Evolutionary conservation across 306 rosid species (phyloP).

Genomic region (Castanea crenata): DNA sequence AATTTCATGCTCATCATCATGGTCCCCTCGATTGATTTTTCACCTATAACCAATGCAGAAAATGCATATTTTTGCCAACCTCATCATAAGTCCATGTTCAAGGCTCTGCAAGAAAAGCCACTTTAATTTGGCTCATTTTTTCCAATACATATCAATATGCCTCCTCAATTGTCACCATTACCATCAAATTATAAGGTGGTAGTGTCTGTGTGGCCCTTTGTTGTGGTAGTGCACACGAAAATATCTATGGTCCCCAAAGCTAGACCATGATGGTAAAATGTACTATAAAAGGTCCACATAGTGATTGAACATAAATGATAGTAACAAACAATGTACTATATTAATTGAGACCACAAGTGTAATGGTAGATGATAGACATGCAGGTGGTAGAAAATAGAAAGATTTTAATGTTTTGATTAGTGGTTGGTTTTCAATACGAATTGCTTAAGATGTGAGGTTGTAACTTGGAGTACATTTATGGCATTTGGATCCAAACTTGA

Average conservation of each 20-base stretch:
- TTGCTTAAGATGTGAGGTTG: background rate
- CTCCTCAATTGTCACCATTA: background rate
- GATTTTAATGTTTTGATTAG: background rate
- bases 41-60: background rate
- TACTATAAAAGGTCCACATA: background rate
- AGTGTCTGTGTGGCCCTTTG: too few species aligned
- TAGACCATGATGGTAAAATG: background rate
- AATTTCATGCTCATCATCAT: background rate
- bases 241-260: background rate
- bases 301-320: background rate
- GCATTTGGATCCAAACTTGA: too few species aligned
- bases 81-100: background rate
- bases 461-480: too few species aligned
- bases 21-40: slow-evolving; percentile 11
- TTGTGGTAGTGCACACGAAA: background rate
- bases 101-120: too few species aligned
- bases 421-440: background rate
- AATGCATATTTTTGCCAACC: too few species aligned
- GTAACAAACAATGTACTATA: background rate
- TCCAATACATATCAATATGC: too few species aligned
- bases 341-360: background rate
- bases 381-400: background rate
- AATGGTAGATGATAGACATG: background rate
- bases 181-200: background rate
- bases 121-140: too few species aligned